Evolutionary conservation across 2,329 filamentous ascomycete genomes (phyloP), one percentile per base, ranked within the genome.

Genomic region (Fusarium robinianum): DNA sequence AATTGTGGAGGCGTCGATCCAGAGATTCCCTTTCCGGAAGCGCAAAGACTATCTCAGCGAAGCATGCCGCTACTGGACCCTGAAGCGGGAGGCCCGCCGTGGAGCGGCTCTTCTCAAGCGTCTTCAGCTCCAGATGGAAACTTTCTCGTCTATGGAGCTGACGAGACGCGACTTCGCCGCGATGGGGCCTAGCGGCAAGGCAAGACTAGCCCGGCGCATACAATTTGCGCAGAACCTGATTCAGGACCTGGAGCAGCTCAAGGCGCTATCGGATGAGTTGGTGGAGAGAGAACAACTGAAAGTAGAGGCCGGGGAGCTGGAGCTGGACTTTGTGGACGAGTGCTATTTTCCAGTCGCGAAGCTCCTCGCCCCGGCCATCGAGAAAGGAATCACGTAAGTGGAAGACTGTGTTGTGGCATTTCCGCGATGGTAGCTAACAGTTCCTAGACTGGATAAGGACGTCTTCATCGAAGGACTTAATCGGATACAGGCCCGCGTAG

Each of bases 81-180:
- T 99, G 52, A 99, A 99, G 72, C 83, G 94, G 42, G 94, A 99
- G 67, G 88, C 92, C 50, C 84, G 94, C 22, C 81, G 94, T 46
- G 94, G 94, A 32, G 94, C 94, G 19, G 90, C 94, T 4, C 76
- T 99, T 41, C 78, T 99, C 47, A 97, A 97, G 71, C 84, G 94
- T 23, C 77, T 99, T 14, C 94, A 99, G 66, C 73, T 97, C 44
- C 91, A 96, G 67, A 87, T 96, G 78, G 92, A 97, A 67, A 89
- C 90, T 0, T 99, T 97, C 67, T 92, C 92, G 6, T 96, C 90
- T 0, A 96, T 96, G 87, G 94, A 99, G 69, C 85, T 99, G 55
- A 96, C 94, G 3, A 81, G 94, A 38, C 86, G 94, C 46, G 92
- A 97, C 68, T 99, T 96, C 68, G 87, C 87, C n/a, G 86, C 87